Conservation (phyloP, 2,329 filamentous ascomycete genomes). For the Chrysoporthe deuterocubensis region DNA sequence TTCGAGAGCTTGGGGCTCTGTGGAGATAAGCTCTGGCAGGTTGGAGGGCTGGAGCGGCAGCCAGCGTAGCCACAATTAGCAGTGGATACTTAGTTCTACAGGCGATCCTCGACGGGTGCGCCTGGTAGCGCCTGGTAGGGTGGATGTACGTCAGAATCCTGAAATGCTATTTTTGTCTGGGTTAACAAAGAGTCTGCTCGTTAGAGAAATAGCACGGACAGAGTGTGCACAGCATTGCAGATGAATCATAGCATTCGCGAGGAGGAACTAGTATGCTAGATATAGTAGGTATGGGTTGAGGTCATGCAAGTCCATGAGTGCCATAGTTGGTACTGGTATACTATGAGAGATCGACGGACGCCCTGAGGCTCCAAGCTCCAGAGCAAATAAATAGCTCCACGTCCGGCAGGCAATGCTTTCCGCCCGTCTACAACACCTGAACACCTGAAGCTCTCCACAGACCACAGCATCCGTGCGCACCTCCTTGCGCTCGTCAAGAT, state of each 20-base stretch:
- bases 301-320: background rate
- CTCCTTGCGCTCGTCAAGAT: background rate
- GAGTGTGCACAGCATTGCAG: background rate
- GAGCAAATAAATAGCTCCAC: background rate
- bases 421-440: background rate
- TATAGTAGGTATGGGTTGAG: background rate
- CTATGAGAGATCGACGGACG: background rate
- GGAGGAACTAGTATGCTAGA: background rate
- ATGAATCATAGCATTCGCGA: background rate
- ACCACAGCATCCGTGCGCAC: background rate
- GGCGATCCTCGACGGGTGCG: background rate
- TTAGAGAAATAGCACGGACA: background rate
- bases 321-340: background rate
- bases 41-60: constrained; percentile 13
- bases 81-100: background rate
- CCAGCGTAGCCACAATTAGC: constrained; percentile 10
- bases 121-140: constrained; percentile 11
- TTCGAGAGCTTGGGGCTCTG: constrained; percentile 28
- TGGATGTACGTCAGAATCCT: constrained; percentile 22
- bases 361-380: background rate
- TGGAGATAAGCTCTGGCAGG: constrained; percentile 26
- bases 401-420: constrained; percentile 12
- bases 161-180: constrained; percentile 18
- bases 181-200: background rate
- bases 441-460: background rate